Conservation (phyloP, 2,329 filamentous ascomycete species). For the Cryphonectria parasitica region DNA sequence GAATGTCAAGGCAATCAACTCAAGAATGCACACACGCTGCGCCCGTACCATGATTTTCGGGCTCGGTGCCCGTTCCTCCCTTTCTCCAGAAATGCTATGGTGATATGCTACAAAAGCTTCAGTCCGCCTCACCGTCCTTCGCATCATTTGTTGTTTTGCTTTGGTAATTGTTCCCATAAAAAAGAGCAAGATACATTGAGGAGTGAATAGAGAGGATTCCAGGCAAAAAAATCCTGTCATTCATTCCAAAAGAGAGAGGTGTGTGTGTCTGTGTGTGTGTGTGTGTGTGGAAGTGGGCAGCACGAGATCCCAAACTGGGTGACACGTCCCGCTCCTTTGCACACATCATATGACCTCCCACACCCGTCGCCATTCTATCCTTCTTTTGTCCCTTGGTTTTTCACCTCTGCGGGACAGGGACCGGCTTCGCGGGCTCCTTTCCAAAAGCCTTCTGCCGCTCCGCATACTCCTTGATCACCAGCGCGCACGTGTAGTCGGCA, state of each 20-base stretch:
- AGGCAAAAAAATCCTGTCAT: neutral
- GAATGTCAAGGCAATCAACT: neutral
- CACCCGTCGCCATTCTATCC: neutral
- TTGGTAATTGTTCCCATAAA: neutral
- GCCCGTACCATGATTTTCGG: neutral
- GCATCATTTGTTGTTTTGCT: neutral
- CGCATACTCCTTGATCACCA: constrained; percentile 80
- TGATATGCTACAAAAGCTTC: neutral
- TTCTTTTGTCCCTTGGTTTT: neutral
- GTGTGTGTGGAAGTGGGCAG: neutral
- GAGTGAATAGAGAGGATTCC: neutral
- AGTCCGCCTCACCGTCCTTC: neutral
- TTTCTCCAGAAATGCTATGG: neutral
- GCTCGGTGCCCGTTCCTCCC: neutral
- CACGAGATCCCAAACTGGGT: neutral
- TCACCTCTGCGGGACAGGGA: constrained; percentile 22
- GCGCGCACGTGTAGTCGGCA: constrained; percentile 79
- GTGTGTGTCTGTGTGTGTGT: neutral
- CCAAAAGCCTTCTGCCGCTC: constrained; percentile 63
- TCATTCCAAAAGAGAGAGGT: neutral
- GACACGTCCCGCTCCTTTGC: neutral
- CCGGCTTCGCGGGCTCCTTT: constrained; percentile 38
- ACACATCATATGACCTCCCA: neutral
- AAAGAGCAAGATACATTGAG: neutral
- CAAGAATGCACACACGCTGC: neutral